A percentile compares a stretch with the other conserved stretches of the same genome.
These are phyloP conservation scores for Cylindricascospora bacillispora DNA, from an alignment of 1,139 yeast species.

Conservation along the genomic window DNA sequence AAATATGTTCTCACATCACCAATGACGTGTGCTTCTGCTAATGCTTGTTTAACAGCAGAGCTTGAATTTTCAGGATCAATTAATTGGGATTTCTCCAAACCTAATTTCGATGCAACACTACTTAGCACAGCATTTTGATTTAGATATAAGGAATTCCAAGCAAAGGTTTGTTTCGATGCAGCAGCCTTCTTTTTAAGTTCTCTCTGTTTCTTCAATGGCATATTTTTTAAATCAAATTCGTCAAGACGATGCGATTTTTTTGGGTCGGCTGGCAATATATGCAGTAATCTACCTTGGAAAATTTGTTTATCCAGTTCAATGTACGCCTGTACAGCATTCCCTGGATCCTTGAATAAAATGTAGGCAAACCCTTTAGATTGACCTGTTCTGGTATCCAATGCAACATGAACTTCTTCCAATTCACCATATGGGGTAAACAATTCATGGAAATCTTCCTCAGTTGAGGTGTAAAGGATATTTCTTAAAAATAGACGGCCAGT, in stretches of 20 bases:
- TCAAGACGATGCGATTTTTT: slow-evolving; percentile 71
- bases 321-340: slow-evolving; percentile 68
- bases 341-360: slow-evolving; percentile 51
- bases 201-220: slow-evolving; percentile 84
- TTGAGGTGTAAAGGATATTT: slow-evolving; percentile 68
- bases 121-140: slow-evolving; percentile 86
- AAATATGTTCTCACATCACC: slow-evolving; percentile 83
- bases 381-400: slow-evolving; percentile 81
- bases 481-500: slow-evolving; percentile 84
- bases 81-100: slow-evolving; percentile 69
- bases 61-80: slow-evolving; percentile 77
- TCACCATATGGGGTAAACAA: slow-evolving; percentile 38
- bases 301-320: slow-evolving; percentile 68
- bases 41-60: slow-evolving; percentile 94
- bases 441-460: slow-evolving; percentile 62
- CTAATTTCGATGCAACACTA: slow-evolving; percentile 75
- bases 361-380: slow-evolving; percentile 91
- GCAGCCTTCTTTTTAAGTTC: slow-evolving; percentile 73
- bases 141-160: slow-evolving; percentile 92
- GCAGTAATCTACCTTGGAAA: slow-evolving; percentile 88
- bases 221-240: slow-evolving; percentile 78
- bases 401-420: slow-evolving; percentile 75
- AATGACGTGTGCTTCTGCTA: slow-evolving; percentile 93
- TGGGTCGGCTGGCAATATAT: slow-evolving; percentile 73
- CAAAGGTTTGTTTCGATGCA: slow-evolving; percentile 75